A percentile compares a stretch with the other conserved stretches of the same genome.
Evolutionary conservation across 768 basidiomycete species (phyloP).

Genomic region (Pleurotus pulmonarius): DNA sequence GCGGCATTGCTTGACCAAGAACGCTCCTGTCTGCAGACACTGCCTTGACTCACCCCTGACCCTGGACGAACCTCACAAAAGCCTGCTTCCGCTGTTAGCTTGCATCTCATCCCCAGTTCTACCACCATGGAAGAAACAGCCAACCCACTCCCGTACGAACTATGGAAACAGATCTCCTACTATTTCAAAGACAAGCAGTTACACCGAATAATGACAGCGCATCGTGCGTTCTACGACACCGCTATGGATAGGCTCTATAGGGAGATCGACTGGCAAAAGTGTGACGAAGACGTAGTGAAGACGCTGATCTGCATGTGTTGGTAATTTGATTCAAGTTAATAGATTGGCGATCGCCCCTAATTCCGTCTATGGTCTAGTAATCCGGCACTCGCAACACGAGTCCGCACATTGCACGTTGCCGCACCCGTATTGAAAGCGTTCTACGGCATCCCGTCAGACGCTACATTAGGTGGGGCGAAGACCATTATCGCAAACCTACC

Average conservation of each 20-base stretch:
- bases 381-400: not conserved
- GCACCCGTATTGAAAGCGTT: not conserved
- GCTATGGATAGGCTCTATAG: not conserved
- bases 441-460: not conserved
- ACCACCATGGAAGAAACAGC: not conserved
- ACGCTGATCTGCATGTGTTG: not conserved
- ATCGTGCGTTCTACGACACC: not conserved
- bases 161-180: slow-evolving; percentile 1
- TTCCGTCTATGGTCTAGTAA: not conserved
- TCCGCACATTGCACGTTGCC: not conserved
- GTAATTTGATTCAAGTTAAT: too few species aligned
- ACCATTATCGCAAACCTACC: not conserved
- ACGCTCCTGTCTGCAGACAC: too few species aligned
- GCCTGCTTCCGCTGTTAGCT: not conserved
- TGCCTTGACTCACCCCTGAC: too few species aligned
- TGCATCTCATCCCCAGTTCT: not conserved
- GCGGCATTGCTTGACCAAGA: too few species aligned
- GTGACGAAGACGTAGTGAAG: not conserved
- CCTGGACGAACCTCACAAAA: too few species aligned
- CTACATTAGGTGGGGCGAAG: not conserved
- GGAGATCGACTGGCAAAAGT: not conserved
- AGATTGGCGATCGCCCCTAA: too few species aligned
- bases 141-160: not conserved
- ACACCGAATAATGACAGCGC: not conserved
- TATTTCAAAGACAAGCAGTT: not conserved